Conservation (phyloP, 495 filamentous ascomycete species). For the Aspergillus egyptiacus region DNA sequence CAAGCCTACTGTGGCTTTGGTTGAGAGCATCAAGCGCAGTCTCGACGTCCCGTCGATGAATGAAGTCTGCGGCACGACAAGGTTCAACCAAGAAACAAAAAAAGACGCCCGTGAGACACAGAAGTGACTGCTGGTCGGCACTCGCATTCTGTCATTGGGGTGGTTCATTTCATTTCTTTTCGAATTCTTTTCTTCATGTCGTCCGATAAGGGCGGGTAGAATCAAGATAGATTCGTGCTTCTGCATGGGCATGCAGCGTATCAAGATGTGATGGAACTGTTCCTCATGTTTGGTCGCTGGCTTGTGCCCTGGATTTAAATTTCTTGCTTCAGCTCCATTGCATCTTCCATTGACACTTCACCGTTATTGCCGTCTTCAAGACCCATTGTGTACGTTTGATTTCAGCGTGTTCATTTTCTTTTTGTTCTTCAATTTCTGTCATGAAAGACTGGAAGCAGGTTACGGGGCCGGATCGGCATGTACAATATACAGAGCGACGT, state of each 20-base stretch:
- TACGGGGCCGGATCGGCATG: constrained; percentile 1
- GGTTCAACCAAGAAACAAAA: constrained; percentile 5
- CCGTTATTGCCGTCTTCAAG: neutral
- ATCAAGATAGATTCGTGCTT: constrained; percentile 6
- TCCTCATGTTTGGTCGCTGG: neutral
- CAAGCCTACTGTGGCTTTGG: neutral
- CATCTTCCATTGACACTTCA: neutral
- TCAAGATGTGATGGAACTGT: neutral
- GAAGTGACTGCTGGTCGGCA: constrained; percentile 15
- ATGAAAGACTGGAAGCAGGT: constrained; percentile 2
- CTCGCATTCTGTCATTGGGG: constrained; percentile 1
- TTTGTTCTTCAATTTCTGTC: constrained; percentile 1
- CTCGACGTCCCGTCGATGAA: neutral
- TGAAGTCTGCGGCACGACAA: constrained; percentile 2
- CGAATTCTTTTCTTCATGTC: constrained; percentile 4
- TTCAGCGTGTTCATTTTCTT: constrained; percentile 4
- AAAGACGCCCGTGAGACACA: neutral
- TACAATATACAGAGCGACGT: constrained; percentile 8
- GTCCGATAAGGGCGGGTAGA: constrained; percentile 13
- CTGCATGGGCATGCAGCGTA: neutral
- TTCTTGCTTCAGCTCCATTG: neutral
- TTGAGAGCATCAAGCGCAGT: neutral
- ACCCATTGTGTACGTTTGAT: neutral
- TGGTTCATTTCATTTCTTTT: constrained; percentile 1
- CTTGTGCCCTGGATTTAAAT: neutral